Evolutionary conservation across 306 rosid genomes (phyloP).

Genomic region (Quercus gilva): DNA sequence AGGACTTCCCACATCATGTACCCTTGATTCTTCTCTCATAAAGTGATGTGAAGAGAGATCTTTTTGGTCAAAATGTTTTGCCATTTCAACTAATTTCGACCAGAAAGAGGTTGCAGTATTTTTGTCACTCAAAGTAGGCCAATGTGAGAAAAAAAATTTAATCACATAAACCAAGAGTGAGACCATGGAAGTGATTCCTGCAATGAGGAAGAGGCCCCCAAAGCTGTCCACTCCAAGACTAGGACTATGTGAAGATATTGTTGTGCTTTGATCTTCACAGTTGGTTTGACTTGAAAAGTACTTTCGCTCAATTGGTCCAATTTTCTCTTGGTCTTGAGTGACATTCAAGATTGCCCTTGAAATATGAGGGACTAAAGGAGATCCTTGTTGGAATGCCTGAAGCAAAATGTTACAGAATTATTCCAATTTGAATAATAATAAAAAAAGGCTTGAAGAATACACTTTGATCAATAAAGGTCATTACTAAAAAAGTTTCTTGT

Average conservation of each 20-base stretch:
- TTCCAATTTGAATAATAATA: too few species aligned
- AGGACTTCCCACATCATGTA: background rate
- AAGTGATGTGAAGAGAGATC: background rate
- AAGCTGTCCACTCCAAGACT: constrained; percentile 33
- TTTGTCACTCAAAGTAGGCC: background rate
- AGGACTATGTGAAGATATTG: constrained; percentile 3
- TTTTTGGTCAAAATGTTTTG: constrained; percentile 5
- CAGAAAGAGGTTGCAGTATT: background rate
- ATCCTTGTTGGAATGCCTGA: constrained; percentile 33
- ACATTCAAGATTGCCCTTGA: constrained; percentile 45
- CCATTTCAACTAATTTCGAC: background rate
- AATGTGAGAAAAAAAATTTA: background rate
- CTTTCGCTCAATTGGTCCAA: constrained; percentile 14
- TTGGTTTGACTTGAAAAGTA: constrained; percentile 7
- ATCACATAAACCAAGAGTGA: constrained; percentile 6
- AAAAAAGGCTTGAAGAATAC: too few species aligned
- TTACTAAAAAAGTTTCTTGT: too few species aligned
- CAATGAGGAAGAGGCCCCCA: constrained; percentile 41
- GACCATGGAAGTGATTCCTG: constrained; percentile 13
- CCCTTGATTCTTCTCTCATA: background rate
- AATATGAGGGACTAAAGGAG: constrained; percentile 34
- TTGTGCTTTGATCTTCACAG: constrained; percentile 9
- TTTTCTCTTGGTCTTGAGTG: constrained; percentile 18
- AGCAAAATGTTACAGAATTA: too few species aligned
- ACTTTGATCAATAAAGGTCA: too few species aligned